phyloP scores from a whole-genome alignment of 1,139 yeast species.

The Casaregolazyma lundiana region DNA sequence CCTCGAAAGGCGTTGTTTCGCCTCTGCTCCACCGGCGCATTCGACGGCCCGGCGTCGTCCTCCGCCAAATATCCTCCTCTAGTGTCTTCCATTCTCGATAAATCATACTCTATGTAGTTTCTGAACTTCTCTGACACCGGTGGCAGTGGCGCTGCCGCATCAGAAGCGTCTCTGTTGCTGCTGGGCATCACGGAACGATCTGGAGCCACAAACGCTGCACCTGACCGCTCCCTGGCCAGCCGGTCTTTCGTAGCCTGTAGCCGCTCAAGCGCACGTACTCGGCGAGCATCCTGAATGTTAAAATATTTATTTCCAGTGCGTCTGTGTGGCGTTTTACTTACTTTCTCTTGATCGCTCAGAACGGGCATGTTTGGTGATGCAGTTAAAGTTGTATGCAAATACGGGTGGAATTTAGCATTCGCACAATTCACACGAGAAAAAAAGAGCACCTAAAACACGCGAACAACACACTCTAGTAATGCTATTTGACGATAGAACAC shows the following conservation, averaged over 20 bases:
- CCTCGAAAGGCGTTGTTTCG: slow-evolving; percentile 13
- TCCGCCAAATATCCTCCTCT: slow-evolving; percentile 77
- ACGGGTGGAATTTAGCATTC: not conserved
- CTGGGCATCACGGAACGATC: slow-evolving; percentile 3
- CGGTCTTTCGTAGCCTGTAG: slow-evolving; percentile 43
- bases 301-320: not conserved
- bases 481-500: slow-evolving; percentile 7
- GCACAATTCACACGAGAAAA: not conserved
- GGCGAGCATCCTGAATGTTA: slow-evolving; percentile 46
- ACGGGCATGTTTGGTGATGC: not conserved
- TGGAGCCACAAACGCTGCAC: slow-evolving; percentile 4
- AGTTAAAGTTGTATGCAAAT: not conserved
- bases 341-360: not conserved
- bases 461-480: not conserved
- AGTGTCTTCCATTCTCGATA: slow-evolving; percentile 82
- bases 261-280: slow-evolving; percentile 56
- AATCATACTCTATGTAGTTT: slow-evolving; percentile 84
- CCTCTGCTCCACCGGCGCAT: slow-evolving; percentile 26
- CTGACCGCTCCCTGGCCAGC: slow-evolving; percentile 20
- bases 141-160: slow-evolving; percentile 18
- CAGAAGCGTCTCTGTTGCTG: slow-evolving; percentile 20
- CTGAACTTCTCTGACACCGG: slow-evolving; percentile 32
- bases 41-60: slow-evolving; percentile 38
- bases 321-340: not conserved
- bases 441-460: not conserved